Conservation (phyloP, 331 rosid species). For the Quercus tomentella region DNA sequence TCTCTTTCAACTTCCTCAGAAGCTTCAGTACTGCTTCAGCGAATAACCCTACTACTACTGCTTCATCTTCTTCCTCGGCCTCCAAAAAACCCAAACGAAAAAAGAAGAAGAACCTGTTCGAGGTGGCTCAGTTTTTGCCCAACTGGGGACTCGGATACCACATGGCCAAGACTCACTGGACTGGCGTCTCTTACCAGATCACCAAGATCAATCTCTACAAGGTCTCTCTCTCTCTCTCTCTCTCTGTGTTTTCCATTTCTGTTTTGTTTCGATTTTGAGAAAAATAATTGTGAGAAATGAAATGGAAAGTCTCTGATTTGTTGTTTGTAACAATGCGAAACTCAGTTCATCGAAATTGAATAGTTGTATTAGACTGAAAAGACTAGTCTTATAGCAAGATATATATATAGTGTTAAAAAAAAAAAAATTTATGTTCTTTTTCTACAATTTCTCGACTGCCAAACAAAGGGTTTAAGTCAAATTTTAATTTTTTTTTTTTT, state of each 20-base stretch:
- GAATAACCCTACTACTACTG: constrained; percentile 19
- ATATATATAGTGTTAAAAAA: not conserved
- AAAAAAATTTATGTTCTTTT: not conserved
- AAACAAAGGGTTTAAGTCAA: not conserved
- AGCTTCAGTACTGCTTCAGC: constrained; percentile 44
- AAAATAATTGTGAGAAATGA: not conserved
- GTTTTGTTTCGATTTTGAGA: no score
- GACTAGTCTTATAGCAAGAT: not conserved
- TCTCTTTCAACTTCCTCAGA: constrained; percentile 47
- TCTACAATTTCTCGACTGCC: not conserved
- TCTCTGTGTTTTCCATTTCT: not conserved
- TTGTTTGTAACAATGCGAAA: not conserved
- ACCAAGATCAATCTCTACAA: constrained; percentile 92
- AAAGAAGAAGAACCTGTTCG: constrained; percentile 92
- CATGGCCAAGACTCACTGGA: constrained; percentile 92
- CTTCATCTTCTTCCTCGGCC: constrained; percentile 14
- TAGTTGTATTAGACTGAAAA: not conserved
- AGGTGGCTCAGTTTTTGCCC: constrained; percentile 85
- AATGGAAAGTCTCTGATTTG: not conserved
- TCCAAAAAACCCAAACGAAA: constrained; percentile 56
- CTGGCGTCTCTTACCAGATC: constrained; percentile 73
- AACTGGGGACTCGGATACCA: constrained; percentile 91
- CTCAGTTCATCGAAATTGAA: not conserved
- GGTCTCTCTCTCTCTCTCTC: constrained; percentile 37
- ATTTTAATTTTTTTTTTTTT: not conserved